These are phyloP conservation scores for Aethionema arabicum DNA, from an alignment of 345 rosid genomes.

Conservation along the genomic window DNA sequence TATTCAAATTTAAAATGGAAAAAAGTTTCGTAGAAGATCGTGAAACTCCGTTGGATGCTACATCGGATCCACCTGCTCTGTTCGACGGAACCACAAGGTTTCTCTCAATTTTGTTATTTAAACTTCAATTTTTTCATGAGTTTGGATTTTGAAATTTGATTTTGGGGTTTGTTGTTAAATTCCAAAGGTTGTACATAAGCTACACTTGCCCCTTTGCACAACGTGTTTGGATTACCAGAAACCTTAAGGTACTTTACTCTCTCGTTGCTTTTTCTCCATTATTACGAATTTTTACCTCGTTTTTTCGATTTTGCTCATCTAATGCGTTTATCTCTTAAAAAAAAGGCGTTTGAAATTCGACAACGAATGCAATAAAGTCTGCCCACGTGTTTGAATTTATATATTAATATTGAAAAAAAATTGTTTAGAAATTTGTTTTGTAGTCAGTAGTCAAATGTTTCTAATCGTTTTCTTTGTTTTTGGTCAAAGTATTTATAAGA, in stretches of 20 bases:
- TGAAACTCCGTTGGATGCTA: slow-evolving; percentile 50
- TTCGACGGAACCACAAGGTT: slow-evolving; percentile 81
- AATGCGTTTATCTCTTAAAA: too few species aligned
- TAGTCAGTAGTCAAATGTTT: too few species aligned
- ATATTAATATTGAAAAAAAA: too few species aligned
- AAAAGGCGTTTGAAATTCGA: too few species aligned
- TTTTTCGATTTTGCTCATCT: too few species aligned
- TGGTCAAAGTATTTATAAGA: too few species aligned
- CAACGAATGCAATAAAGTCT: too few species aligned
- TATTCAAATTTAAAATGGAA: background rate
- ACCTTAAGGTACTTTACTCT: slow-evolving; percentile 56
- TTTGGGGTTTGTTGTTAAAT: background rate
- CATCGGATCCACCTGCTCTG: slow-evolving; percentile 61
- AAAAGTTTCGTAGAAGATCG: slow-evolving; percentile 44
- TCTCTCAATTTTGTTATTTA: background rate
- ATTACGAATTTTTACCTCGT: too few species aligned
- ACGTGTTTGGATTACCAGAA: slow-evolving; percentile 80
- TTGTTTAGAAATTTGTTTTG: too few species aligned
- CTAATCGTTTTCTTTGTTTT: too few species aligned
- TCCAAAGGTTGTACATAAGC: slow-evolving; percentile 67
- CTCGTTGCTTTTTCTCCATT: background rate
- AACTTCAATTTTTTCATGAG: background rate
- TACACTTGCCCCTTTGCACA: slow-evolving; percentile 78
- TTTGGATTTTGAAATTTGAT: background rate
- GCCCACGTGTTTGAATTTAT: too few species aligned